Evolutionary conservation across 2,329 filamentous ascomycete genomes (phyloP).

Genomic region (Rhytidhysteron rufulum): DNA sequence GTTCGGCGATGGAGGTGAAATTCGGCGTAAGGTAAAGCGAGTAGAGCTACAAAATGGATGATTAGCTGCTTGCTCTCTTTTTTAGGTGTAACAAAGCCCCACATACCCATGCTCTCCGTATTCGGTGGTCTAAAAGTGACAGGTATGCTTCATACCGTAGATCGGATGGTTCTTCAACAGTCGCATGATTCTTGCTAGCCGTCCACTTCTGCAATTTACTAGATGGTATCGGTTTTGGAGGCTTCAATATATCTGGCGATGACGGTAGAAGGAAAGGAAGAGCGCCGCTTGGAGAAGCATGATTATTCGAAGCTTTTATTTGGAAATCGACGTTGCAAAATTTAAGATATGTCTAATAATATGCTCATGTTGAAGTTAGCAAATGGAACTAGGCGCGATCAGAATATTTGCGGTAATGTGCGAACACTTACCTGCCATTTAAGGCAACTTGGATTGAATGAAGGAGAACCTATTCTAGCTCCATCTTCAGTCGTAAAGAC

Average conservation of each 20-base stretch:
- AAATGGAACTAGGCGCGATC: no score
- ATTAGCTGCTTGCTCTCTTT: slow-evolving; percentile 6
- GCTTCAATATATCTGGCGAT: slow-evolving; percentile 23
- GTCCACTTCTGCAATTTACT: slow-evolving; percentile 68
- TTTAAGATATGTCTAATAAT: slow-evolving; percentile 81
- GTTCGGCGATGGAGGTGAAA: slow-evolving; percentile 59
- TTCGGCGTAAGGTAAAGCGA: slow-evolving; percentile 77
- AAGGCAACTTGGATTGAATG: slow-evolving; percentile 87
- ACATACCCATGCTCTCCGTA: slow-evolving; percentile 82
- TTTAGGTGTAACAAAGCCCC: neutral
- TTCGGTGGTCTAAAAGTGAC: slow-evolving; percentile 68
- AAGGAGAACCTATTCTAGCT: slow-evolving; percentile 60
- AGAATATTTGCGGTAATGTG: neutral
- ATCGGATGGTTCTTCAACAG: slow-evolving; percentile 46
- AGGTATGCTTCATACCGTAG: slow-evolving; percentile 69
- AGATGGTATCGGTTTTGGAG: slow-evolving; percentile 50
- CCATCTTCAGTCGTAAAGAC: slow-evolving; percentile 69
- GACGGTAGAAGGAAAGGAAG: slow-evolving; percentile 78
- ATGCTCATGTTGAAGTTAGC: no score
- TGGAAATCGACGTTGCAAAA: slow-evolving; percentile 68
- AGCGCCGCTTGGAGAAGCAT: slow-evolving; percentile 84
- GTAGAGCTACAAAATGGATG: slow-evolving; percentile 68
- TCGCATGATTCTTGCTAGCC: slow-evolving; percentile 38
- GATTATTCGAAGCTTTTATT: slow-evolving; percentile 75
- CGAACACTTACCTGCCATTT: slow-evolving; percentile 79